Conservation (phyloP, 2,329 filamentous ascomycete genomes). For the Cercospora sojina region DNA sequence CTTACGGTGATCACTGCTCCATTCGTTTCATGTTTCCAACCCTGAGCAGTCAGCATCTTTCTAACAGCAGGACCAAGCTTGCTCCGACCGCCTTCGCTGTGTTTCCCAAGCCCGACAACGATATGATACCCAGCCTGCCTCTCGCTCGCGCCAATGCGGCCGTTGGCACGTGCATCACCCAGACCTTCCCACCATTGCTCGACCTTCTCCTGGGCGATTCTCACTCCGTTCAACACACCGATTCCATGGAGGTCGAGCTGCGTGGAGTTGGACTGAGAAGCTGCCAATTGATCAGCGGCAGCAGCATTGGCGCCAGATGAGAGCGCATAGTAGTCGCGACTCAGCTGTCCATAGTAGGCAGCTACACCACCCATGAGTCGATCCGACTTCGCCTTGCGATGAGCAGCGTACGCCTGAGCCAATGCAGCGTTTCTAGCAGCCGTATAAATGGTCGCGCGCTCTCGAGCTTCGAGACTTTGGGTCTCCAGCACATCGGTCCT, state of each 20-base stretch:
- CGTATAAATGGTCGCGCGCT: conserved; percentile 39
- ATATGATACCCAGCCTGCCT: conserved; percentile 63
- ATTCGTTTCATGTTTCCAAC: conserved; percentile 76
- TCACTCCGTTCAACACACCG: conserved; percentile 73
- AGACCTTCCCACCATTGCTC: conserved; percentile 73
- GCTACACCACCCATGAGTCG: conserved; percentile 73
- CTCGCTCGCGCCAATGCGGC: conserved; percentile 45
- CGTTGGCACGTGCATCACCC: conserved; percentile 62
- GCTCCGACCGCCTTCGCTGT: conserved; percentile 74
- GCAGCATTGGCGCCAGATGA: conserved; percentile 61
- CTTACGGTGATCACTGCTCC: conserved; percentile 69
- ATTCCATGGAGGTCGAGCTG: conserved; percentile 81
- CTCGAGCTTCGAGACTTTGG: conserved; percentile 23
- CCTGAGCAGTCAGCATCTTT: conserved; percentile 70
- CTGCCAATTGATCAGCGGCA: conserved; percentile 69
- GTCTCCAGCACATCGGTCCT: background rate
- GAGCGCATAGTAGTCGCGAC: conserved; percentile 61
- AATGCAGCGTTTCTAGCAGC: conserved; percentile 54
- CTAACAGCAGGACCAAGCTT: conserved; percentile 78
- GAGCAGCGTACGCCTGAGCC: conserved; percentile 57
- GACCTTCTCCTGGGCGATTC: conserved; percentile 69
- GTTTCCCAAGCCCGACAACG: conserved; percentile 76
- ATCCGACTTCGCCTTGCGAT: conserved; percentile 65
- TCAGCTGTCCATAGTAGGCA: conserved; percentile 70
- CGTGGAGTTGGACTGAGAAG: conserved; percentile 58